These are phyloP conservation scores for Nigrospora sphaerica DNA, from an alignment of 2,329 filamentous ascomycete genomes.

Conservation along the genomic window DNA sequence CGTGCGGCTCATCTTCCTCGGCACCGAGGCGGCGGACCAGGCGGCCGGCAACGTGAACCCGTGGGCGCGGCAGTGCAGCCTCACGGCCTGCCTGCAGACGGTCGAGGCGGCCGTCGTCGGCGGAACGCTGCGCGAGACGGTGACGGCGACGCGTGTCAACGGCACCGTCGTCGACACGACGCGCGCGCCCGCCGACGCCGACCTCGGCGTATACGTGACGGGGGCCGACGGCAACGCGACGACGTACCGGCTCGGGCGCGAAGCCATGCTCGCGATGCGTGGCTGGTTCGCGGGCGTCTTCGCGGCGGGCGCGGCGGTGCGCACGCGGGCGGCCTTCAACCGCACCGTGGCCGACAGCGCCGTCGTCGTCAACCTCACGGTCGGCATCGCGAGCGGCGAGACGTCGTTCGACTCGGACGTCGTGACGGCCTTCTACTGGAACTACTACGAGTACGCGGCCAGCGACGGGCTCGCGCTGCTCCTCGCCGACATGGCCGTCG, in stretches of 20 bases:
- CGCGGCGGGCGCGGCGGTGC: constrained; percentile 18
- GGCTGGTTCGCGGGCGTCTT: constrained; percentile 23
- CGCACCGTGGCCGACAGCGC: constrained; percentile 16
- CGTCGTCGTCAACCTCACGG: constrained; percentile 23
- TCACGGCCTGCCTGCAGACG: constrained; percentile 22
- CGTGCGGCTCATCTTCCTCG: constrained; percentile 25
- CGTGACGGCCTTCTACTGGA: constrained; percentile 31
- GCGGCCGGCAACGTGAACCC: constrained; percentile 14
- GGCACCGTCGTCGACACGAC: constrained; percentile 16
- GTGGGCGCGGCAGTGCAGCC: constrained; percentile 22
- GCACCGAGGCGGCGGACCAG: constrained; percentile 18
- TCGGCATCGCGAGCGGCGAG: constrained; percentile 22
- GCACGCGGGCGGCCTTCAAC: constrained; percentile 16
- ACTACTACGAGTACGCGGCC: constrained; percentile 27
- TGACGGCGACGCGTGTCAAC: constrained; percentile 12
- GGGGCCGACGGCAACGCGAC: constrained; percentile 5
- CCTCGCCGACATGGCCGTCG: constrained; percentile 24
- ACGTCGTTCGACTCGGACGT: constrained; percentile 28
- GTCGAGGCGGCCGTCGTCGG: constrained; percentile 14
- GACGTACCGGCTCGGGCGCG: constrained; percentile 15
- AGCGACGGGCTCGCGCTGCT: constrained; percentile 23
- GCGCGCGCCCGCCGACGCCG: constrained; percentile 6
- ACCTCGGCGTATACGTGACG: constrained; percentile 13
- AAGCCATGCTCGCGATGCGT: constrained; percentile 21
- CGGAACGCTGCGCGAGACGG: constrained; percentile 19